Base-by-base conservation (phyloP, 2,329 filamentous ascomycete genomes). In the Fonsecaea erecta region DNA sequence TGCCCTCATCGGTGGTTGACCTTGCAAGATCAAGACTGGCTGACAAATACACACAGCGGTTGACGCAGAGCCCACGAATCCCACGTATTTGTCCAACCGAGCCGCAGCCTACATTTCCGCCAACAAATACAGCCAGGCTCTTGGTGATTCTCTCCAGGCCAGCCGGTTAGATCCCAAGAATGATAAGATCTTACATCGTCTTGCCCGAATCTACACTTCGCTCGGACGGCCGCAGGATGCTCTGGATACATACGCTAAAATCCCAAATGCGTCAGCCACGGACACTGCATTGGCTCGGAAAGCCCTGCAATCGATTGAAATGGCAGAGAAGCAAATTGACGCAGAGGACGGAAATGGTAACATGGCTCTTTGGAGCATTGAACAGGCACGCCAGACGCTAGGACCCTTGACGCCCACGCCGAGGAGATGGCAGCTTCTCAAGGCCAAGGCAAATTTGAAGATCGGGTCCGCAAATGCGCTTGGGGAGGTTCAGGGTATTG, bases 31-130 rank as follows among this genome's bases (percentile, higher is more conserved):
- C 26, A 14, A n/a, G 24, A 18, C 56, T n/a, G 71, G 66, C 68
- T 68, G 62, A 67, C 69, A 67, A 64, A 65, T 61, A 71, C 56
- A 26, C 28, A 63, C 75, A 97, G 95, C 95, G 67, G 90, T 99
- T 74, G 90, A 95, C 72, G 86, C 94, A 68, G 89, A 94, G 74
- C 93, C 93, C 60, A 84, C 88, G 73, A 96, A 93, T 58, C 83
- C 93, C 37, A 96, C 93, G 52, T 98, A 96, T 78, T 86, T 96
- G 70, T 94, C 92, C 77, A 99, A 99, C 83, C 90, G 95, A 74
- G 93, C 95, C 43, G 95, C 95, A 32, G 95, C 95, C 37, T 92
- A 91, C 81, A 97, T 99, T 84, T 92, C 92, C 60, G 91, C 92
- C 65, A 89, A 89, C 71, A 88, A 90, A 74, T 97, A 90, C 76